Conservation (phyloP, 2,329 filamentous ascomycete species). For the Aureobasidium sp. region DNA sequence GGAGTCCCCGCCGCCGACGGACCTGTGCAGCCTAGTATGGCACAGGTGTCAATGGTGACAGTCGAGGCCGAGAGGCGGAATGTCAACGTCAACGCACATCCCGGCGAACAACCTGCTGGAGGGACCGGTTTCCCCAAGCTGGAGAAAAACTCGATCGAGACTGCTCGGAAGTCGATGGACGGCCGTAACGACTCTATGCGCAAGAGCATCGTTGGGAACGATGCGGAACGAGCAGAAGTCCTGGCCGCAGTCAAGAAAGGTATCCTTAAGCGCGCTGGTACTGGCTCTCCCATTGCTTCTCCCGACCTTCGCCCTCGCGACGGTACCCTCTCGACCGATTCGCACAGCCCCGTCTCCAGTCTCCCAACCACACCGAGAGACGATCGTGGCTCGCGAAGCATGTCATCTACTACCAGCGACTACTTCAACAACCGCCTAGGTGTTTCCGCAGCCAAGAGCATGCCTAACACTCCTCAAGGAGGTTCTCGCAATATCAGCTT, state of each 20-base stretch:
- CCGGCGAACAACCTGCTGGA: slow-evolving; percentile 59
- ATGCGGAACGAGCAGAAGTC: slow-evolving; percentile 84
- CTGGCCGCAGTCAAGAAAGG: slow-evolving; percentile 90
- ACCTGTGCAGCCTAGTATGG: slow-evolving; percentile 57
- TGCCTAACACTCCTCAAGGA: slow-evolving; percentile 69
- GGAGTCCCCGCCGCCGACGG: slow-evolving; percentile 68
- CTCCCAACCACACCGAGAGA: slow-evolving; percentile 83
- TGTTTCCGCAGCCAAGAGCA: slow-evolving; percentile 69
- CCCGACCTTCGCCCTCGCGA: slow-evolving; percentile 61
- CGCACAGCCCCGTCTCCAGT: slow-evolving; percentile 77
- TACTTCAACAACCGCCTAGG: slow-evolving; percentile 75
- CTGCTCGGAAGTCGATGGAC: slow-evolving; percentile 35
- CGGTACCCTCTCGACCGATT: slow-evolving; percentile 51
- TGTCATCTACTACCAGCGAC: slow-evolving; percentile 55
- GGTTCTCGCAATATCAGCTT: slow-evolving; percentile 61
- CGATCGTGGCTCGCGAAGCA: slow-evolving; percentile 51
- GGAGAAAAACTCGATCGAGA: slow-evolving; percentile 74
- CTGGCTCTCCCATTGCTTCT: slow-evolving; percentile 60
- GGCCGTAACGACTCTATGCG: slow-evolving; percentile 57
- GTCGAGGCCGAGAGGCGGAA: slow-evolving; percentile 86
- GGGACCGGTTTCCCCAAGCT: slow-evolving; percentile 78
- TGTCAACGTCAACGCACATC: slow-evolving; percentile 68
- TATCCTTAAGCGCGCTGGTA: slow-evolving; percentile 75
- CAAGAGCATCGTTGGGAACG: slow-evolving; percentile 86
- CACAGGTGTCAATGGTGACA: slow-evolving; percentile 91